Percentiles rank a stretch among this genome's conserved stretches.
These are phyloP conservation scores for Biscogniauxia mediterranea DNA, from an alignment of 2,329 filamentous ascomycete species.

Conservation along the genomic window DNA sequence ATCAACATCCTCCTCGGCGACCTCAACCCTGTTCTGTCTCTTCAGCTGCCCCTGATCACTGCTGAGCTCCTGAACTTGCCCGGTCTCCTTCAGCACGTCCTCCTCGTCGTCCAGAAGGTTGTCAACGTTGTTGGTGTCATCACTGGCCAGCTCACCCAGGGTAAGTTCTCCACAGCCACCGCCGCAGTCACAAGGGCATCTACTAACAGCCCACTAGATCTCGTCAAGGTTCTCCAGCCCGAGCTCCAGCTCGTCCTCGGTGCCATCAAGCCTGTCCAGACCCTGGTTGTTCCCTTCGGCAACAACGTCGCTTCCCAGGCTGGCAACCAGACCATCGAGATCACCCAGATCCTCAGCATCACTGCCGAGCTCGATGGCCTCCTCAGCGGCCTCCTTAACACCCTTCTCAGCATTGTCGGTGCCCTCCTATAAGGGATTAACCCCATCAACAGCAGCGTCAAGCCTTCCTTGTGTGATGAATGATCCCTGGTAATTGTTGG, in stretches of 20 bases:
- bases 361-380: constrained; percentile 12
- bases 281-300: constrained; percentile 22
- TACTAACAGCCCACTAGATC: constrained; percentile 22
- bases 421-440: not conserved
- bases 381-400: constrained; percentile 12
- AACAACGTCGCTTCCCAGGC: constrained; percentile 11
- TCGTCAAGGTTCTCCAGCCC: constrained; percentile 23
- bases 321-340: constrained; percentile 16
- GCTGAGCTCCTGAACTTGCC: constrained; percentile 19
- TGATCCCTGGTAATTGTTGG: constrained; percentile 13
- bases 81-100: constrained; percentile 21
- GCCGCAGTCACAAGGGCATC: not conserved
- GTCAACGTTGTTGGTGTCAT: constrained; percentile 23
- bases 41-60: constrained; percentile 17
- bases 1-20: constrained; percentile 21
- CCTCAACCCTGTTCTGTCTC: constrained; percentile 2
- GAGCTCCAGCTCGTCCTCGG: constrained; percentile 28
- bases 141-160: constrained; percentile 14
- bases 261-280: constrained; percentile 23
- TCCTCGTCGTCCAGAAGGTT: constrained; percentile 21
- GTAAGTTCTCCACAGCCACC: constrained; percentile 16
- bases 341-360: constrained; percentile 17
- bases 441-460: not conserved
- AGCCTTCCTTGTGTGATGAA: constrained; percentile 6
- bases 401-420: constrained; percentile 11